Percentiles rank a stretch among this genome's conserved stretches.
phyloP scores from a whole-genome alignment of 495 filamentous ascomycete species.

The Hypoxylon fuscum region DNA sequence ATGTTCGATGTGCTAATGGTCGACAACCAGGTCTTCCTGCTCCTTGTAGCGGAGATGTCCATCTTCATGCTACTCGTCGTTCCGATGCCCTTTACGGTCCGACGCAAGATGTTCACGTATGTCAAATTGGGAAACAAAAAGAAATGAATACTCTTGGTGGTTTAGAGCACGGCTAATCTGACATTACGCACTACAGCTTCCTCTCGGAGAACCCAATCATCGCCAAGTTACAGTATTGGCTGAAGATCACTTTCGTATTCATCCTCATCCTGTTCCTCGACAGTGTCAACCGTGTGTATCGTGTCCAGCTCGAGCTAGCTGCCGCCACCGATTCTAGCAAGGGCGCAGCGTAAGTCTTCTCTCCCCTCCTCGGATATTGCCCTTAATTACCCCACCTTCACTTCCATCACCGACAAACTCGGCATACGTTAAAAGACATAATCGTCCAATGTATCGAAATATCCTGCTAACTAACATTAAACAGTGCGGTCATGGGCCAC shows the following conservation, averaged over 20 bases:
- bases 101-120: conserved; percentile 90
- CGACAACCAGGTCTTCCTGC: conserved; percentile 80
- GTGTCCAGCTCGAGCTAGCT: conserved; percentile 88
- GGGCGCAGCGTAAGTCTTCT: conserved; percentile 31
- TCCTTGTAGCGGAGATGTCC: conserved; percentile 92
- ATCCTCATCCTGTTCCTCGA: conserved; percentile 98
- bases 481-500: conserved; percentile 75
- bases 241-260: conserved; percentile 96
- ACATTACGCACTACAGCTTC: conserved; percentile 50
- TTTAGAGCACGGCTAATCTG: neutral
- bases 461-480: conserved; percentile 36
- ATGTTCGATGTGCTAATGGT: conserved; percentile 40
- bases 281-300: conserved; percentile 98
- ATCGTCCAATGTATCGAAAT: too few relatives aligned
- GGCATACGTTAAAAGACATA: too few relatives aligned
- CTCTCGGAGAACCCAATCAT: conserved; percentile 83
- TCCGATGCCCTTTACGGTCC: conserved; percentile 85
- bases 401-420: neutral
- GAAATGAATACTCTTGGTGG: neutral
- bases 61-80: conserved; percentile 93
- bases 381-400: neutral
- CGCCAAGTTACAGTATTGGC: conserved; percentile 60
- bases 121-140: conserved; percentile 12
- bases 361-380: conserved; percentile 3
- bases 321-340: conserved; percentile 59